These are phyloP conservation scores for Candida broadrunensis DNA, from an alignment of 805 yeast genomes.

Conservation along the genomic window DNA sequence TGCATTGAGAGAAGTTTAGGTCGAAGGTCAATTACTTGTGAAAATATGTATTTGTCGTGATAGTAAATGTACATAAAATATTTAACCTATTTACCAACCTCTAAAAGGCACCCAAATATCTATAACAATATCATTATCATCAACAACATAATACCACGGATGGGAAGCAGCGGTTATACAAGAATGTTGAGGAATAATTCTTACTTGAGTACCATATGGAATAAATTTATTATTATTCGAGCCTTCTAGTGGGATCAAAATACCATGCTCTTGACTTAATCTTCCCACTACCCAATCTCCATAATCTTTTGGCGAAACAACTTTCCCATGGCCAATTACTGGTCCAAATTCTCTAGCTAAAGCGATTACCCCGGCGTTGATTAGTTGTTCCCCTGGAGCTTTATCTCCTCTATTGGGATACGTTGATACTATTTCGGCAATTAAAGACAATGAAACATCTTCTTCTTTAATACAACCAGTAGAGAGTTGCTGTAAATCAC, in stretches of 20 bases:
- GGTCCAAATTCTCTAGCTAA: conserved; percentile 64
- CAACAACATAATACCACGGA: conserved; percentile 55
- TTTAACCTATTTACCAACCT: conserved; percentile 19
- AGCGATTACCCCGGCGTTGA: conserved; percentile 73
- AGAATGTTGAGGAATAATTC: conserved; percentile 64
- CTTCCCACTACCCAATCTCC: conserved; percentile 65
- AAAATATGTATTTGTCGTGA: conserved; percentile 43
- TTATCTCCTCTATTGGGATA: conserved; percentile 55
- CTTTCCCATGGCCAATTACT: conserved; percentile 57
- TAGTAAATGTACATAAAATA: background rate
- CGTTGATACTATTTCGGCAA: conserved; percentile 53
- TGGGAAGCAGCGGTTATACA: conserved; percentile 69
- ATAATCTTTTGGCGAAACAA: conserved; percentile 37
- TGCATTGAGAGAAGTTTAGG: conserved; percentile 58
- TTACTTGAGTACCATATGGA: conserved; percentile 54
- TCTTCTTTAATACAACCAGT: conserved; percentile 61
- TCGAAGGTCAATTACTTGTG: conserved; percentile 41
- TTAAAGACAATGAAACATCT: conserved; percentile 60
- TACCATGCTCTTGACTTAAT: conserved; percentile 79
- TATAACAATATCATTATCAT: conserved; percentile 43
- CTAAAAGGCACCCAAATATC: conserved; percentile 63
- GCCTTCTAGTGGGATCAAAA: conserved; percentile 46
- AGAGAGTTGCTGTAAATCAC: conserved; percentile 75
- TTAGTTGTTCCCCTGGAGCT: conserved; percentile 56
- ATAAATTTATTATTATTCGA: conserved; percentile 29